These are phyloP conservation scores for Calonectria ilicicola DNA, from an alignment of 2,329 filamentous ascomycete species.

Conservation along the genomic window DNA sequence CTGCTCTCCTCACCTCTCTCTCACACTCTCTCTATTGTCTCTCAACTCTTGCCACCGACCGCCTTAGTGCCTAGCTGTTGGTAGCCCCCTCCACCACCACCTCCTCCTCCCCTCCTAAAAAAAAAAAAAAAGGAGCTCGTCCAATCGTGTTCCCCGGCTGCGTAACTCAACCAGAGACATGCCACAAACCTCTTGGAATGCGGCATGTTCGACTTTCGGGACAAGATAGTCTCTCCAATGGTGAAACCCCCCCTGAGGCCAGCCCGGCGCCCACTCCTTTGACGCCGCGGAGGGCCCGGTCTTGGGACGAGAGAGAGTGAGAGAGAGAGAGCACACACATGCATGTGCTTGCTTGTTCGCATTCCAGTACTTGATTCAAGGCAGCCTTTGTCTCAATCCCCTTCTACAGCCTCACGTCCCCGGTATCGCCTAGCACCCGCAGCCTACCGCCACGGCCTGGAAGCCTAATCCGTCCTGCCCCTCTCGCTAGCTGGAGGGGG, in stretches of 20 bases:
- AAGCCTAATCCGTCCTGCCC: not conserved
- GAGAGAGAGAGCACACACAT: not conserved
- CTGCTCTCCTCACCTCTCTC: not conserved
- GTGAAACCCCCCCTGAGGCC: conserved; percentile 11
- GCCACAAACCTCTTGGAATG: not conserved
- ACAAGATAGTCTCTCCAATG: not conserved
- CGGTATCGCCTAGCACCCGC: not conserved
- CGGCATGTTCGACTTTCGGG: not conserved
- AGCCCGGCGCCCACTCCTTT: not conserved
- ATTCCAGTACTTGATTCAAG: conserved; percentile 25
- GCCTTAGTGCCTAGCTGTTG: too few species aligned
- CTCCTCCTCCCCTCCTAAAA: not conserved
- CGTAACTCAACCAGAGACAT: not conserved
- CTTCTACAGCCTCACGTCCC: not conserved
- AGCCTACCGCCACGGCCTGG: conserved; percentile 9
- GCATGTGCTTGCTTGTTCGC: not conserved
- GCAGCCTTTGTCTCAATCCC: not conserved
- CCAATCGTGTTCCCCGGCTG: not conserved
- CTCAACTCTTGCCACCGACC: too few species aligned
- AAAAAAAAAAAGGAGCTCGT: not conserved
- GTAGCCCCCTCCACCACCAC: too few species aligned
- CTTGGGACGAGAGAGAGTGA: not conserved
- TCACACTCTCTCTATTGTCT: not conserved
- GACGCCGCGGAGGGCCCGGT: not conserved
- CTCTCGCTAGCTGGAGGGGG: not conserved